phyloP scores from a whole-genome alignment of 169 alveolate genomes.

The Plasmodium inui region DNA sequence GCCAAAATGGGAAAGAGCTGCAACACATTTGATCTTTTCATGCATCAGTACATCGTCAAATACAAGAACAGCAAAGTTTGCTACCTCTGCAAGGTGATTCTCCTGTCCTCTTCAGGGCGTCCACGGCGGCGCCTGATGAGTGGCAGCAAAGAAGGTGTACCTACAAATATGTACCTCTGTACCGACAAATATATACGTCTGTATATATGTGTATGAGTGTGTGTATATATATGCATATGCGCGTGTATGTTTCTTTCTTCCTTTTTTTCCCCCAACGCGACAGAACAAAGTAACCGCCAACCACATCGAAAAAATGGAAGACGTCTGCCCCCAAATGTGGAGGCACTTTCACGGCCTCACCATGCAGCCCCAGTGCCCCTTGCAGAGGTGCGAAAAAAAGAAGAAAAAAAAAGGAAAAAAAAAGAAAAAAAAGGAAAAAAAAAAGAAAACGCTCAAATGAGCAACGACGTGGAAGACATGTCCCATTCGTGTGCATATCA shows the following conservation, averaged over 20 bases:
- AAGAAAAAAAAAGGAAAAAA: background rate
- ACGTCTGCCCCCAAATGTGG: slow-evolving; percentile 64
- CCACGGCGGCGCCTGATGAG: background rate
- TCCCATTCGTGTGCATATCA: no score
- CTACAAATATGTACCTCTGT: background rate
- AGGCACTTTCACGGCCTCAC: slow-evolving; percentile 58
- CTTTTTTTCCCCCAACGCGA: background rate
- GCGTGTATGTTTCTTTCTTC: background rate
- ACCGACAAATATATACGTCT: no score
- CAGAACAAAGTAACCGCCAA: slow-evolving; percentile 30
- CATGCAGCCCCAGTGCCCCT: slow-evolving; percentile 65
- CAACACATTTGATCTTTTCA: slow-evolving; percentile 31
- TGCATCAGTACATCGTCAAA: slow-evolving; percentile 56
- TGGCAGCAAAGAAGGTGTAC: background rate
- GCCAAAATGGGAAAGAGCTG: slow-evolving; percentile 9
- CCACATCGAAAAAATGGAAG: slow-evolving; percentile 59
- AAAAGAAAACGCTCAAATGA: background rate
- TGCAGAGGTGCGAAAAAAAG: slow-evolving; percentile 44
- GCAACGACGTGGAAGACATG: background rate
- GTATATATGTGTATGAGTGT: no score
- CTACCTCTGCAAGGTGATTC: slow-evolving; percentile 47
- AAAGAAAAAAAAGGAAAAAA: background rate
- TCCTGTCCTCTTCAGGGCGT: background rate
- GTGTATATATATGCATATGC: background rate
- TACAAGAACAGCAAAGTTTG: slow-evolving; percentile 49